These are phyloP conservation scores for Rhynchospora pubera DNA, from an alignment of 176 grass and related monocot species.

Conservation along the genomic window DNA sequence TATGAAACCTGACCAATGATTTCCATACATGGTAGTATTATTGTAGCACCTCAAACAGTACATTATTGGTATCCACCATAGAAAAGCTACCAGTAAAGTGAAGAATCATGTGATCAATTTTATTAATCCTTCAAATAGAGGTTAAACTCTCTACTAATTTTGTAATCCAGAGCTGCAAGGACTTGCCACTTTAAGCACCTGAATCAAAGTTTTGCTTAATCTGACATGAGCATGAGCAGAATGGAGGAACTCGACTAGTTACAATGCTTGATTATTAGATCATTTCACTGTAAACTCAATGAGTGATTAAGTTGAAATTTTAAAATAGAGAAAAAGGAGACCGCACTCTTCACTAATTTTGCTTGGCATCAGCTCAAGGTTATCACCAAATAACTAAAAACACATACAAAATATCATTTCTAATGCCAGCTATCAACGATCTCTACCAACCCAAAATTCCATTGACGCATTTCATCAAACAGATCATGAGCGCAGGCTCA, in stretches of 20 bases:
- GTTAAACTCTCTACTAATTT: neutral
- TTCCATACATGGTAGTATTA: neutral
- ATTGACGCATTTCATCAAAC: conserved; percentile 46
- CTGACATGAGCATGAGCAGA: neutral
- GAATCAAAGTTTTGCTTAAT: neutral
- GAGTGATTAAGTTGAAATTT: neutral
- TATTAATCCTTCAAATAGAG: neutral
- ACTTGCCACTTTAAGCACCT: neutral
- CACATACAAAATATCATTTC: neutral
- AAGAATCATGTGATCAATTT: neutral
- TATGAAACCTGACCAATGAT: neutral
- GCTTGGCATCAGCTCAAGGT: neutral
- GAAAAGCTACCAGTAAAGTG: neutral
- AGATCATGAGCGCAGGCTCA: neutral
- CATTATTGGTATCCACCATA: neutral
- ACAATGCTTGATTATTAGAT: neutral
- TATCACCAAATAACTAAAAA: neutral
- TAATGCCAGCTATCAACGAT: neutral
- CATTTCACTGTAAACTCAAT: neutral
- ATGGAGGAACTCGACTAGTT: neutral
- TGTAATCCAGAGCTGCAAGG: neutral
- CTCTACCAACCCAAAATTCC: neutral
- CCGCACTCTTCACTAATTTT: neutral
- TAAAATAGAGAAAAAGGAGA: neutral
- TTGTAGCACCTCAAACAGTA: neutral